Evolutionary conservation across 2,329 filamentous ascomycete genomes (phyloP).

Genomic region (Fusarium sp.): DNA sequence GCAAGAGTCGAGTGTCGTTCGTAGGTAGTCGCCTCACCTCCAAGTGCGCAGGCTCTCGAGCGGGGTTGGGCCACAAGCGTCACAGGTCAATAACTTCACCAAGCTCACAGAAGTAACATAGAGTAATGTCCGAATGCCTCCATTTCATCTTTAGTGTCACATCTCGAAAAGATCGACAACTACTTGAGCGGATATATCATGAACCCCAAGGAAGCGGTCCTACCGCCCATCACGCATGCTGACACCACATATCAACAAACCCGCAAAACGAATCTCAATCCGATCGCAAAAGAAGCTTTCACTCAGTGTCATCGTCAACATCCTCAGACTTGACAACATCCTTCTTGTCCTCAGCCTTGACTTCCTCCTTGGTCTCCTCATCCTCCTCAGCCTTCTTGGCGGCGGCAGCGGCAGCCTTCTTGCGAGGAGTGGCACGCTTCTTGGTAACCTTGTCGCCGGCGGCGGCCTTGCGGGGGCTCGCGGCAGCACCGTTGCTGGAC

Average conservation of each 20-base stretch:
- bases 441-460: constrained; percentile 44
- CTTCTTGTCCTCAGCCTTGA: constrained; percentile 18
- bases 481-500: background rate
- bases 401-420: constrained; percentile 34
- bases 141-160: no score
- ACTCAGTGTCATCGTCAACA: constrained; percentile 6
- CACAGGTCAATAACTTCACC: background rate
- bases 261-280: background rate
- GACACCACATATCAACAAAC: background rate
- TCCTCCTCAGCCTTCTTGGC: constrained; percentile 44
- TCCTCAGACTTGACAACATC: background rate
- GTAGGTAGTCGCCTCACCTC: background rate
- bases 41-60: background rate
- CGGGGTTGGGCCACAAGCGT: background rate
- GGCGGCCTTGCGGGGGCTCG: constrained; percentile 5
- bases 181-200: constrained; percentile 3
- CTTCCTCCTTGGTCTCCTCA: constrained; percentile 33
- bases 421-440: constrained; percentile 45
- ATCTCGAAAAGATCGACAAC: background rate
- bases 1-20: background rate
- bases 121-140: background rate
- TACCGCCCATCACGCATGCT: background rate
- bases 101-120: background rate
- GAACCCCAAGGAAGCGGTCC: background rate
- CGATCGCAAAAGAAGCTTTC: background rate